Base-by-base conservation (phyloP, 805 yeast genomes). In the Monosporozyma siamensis region DNA sequence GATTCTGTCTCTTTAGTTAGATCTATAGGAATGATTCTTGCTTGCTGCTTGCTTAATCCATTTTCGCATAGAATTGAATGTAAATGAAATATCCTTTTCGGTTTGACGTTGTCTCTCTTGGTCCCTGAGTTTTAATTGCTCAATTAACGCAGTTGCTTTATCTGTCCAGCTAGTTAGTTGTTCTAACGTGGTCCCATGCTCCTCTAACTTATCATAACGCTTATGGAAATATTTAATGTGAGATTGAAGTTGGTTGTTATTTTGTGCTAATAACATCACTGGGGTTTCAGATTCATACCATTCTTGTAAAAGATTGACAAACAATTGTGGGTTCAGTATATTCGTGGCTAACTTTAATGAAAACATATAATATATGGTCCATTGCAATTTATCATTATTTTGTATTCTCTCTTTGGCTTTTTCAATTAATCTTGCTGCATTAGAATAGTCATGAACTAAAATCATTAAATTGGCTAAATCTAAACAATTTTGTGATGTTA, bases 331-430 rank as follows among this genome's bases (percentile, higher is more conserved):
- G 22, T 53, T 46, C 24, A 48, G 39, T 11, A 34, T 34, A 21
- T 51, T 43, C 1, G 56, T 45, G n/a, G 50, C 38, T 2, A 51
- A 12, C 39, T 50, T 52, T 23, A 56, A 35, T 4, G 48, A 41
- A 8, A 47, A 48, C 44, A 48, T 45, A 29, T 59, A 58, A 36
- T 50, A 58, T 34, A 50, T 44, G 22, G 38, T 40, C 61, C 56
- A 53, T 18, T 54, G 53, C 12, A 40, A 40, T 23, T 39, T 45
- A 37, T 49, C 47, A 3, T 37, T 27, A 21, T 29, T n/a, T 1
- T 17, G 40, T 6, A 37, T 23, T 29, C 55, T 44, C 26, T 51
- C 40, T n/a, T 27, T 26, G 7, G 55, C 47, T 15, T 39, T 39
- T 9, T 46, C 27, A 14, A 32, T 22, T 21, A 32, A 21, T 14